phyloP scores from a whole-genome alignment of 345 rosid species.

The Boechera divaricarpa region DNA sequence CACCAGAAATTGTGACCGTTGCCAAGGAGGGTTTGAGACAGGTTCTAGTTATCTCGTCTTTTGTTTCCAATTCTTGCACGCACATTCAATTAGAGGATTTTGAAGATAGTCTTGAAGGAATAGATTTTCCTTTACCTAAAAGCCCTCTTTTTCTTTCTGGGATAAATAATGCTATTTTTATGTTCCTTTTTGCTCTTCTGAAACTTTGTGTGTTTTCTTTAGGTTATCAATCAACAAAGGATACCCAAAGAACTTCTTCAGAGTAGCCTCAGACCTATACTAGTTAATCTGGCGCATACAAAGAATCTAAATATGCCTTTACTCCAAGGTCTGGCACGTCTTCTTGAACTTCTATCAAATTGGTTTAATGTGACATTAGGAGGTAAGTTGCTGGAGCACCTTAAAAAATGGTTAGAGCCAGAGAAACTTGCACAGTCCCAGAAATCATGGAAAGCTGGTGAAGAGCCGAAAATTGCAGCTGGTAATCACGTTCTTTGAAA shows the following conservation, averaged over 20 bases:
- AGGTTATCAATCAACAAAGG: conserved; percentile 96
- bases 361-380: conserved; percentile 99
- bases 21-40: conserved; percentile 98
- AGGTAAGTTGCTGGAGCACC: conserved; percentile 95
- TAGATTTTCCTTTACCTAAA: conserved; percentile 13
- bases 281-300: conserved; percentile 94
- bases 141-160: conserved; percentile 31
- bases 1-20: conserved; percentile 95
- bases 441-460: conserved; percentile 98
- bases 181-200: conserved; percentile 16
- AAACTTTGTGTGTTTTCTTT: conserved; percentile 33
- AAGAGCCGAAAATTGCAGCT: conserved; percentile 98
- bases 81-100: conserved; percentile 8
- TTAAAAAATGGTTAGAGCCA: conserved; percentile 97
- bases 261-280: conserved; percentile 96
- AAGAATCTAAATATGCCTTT: conserved; percentile 99
- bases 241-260: conserved; percentile 99
- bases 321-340: conserved; percentile 93
- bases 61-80: conserved; percentile 26
- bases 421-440: conserved; percentile 92
- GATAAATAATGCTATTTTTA: conserved; percentile 7
- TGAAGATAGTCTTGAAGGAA: conserved; percentile 11
- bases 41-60: conserved; percentile 51
- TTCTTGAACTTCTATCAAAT: conserved; percentile 93
- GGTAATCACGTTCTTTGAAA: conserved; percentile 52